Percentiles rank a stretch among this genome's conserved stretches.
These are phyloP conservation scores for Barbarea vulgaris DNA, from an alignment of 345 rosid species.

Conservation along the genomic window DNA sequence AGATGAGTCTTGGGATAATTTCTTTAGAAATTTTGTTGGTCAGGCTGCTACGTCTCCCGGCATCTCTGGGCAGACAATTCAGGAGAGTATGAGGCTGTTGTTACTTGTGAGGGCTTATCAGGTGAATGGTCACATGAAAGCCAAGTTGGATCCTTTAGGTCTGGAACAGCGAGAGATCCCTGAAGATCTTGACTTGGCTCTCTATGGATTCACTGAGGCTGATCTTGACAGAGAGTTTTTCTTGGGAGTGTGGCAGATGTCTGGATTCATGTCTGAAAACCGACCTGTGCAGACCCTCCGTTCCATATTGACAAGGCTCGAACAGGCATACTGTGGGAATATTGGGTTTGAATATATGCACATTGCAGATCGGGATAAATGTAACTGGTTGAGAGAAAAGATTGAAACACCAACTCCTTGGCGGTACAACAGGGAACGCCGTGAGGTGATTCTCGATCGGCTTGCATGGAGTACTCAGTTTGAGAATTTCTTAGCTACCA, in stretches of 20 bases:
- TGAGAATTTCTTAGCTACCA: slow-evolving; percentile 84
- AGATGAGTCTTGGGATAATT: slow-evolving; percentile 91
- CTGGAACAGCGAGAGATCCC: slow-evolving; percentile 73
- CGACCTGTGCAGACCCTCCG: slow-evolving; percentile 84
- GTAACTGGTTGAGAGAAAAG: slow-evolving; percentile 86
- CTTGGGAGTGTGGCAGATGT: slow-evolving; percentile 83
- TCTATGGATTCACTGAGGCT: slow-evolving; percentile 74
- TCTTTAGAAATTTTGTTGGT: slow-evolving; percentile 82
- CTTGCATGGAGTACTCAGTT: slow-evolving; percentile 84
- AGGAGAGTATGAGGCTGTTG: slow-evolving; percentile 84
- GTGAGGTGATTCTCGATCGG: slow-evolving; percentile 77
- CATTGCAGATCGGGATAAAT: slow-evolving; percentile 72
- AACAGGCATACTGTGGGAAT: slow-evolving; percentile 86
- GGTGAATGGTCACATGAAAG: slow-evolving; percentile 89
- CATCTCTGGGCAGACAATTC: slow-evolving; percentile 84
- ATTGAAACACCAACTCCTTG: slow-evolving; percentile 79
- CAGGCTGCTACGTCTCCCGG: slow-evolving; percentile 77
- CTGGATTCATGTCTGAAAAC: slow-evolving; percentile 85
- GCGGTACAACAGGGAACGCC: slow-evolving; percentile 70
- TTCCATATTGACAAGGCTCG: slow-evolving; percentile 71
- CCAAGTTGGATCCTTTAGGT: slow-evolving; percentile 72
- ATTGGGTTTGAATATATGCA: slow-evolving; percentile 87
- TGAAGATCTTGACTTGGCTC: slow-evolving; percentile 70
- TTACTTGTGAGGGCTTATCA: slow-evolving; percentile 82
- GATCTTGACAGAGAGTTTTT: slow-evolving; percentile 88